These are phyloP conservation scores for Nymphaea colorata DNA, from an alignment of 164 flowering plant genomes.

Conservation along the genomic window DNA sequence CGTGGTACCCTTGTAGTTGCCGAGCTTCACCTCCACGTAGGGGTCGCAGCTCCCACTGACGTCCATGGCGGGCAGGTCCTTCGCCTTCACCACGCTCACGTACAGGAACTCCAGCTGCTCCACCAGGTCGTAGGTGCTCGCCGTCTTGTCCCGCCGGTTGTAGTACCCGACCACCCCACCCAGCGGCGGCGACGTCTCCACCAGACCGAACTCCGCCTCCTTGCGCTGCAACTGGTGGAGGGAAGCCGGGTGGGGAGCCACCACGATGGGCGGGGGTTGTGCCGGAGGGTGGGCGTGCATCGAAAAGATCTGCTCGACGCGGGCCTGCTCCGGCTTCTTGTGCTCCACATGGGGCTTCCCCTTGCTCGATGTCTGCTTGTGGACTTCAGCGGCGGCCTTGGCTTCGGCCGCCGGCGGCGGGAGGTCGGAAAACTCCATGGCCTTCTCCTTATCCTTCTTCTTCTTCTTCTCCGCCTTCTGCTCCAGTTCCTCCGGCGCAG, in stretches of 20 bases:
- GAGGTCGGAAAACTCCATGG: slow-evolving; percentile 5
- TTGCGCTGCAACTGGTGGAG: slow-evolving; percentile 35
- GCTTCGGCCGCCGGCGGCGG: not conserved
- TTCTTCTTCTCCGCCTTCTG: slow-evolving; percentile 7
- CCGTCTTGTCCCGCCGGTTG: slow-evolving; percentile 38
- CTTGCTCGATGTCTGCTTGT: not conserved
- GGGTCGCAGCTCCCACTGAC: slow-evolving; percentile 69
- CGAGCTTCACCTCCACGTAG: slow-evolving; percentile 79
- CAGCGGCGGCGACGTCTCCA: slow-evolving; percentile 63
- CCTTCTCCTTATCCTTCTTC: slow-evolving; percentile 28
- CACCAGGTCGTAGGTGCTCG: slow-evolving; percentile 65
- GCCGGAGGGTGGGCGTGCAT: not conserved
- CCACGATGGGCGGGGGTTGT: not conserved
- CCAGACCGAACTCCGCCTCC: slow-evolving; percentile 45
- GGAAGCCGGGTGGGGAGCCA: not conserved
- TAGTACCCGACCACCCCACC: slow-evolving; percentile 56
- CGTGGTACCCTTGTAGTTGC: slow-evolving; percentile 71
- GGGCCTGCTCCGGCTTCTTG: not conserved
- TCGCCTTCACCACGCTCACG: slow-evolving; percentile 67
- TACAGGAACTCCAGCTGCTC: slow-evolving; percentile 70
- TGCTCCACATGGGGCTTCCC: not conserved
- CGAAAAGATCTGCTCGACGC: not conserved
- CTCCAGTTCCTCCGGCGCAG: not conserved
- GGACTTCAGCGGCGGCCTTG: not conserved
- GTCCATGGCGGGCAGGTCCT: slow-evolving; percentile 68